phyloP scores from a whole-genome alignment of 208 protist species.

The Balamuthia mandrillaris region DNA sequence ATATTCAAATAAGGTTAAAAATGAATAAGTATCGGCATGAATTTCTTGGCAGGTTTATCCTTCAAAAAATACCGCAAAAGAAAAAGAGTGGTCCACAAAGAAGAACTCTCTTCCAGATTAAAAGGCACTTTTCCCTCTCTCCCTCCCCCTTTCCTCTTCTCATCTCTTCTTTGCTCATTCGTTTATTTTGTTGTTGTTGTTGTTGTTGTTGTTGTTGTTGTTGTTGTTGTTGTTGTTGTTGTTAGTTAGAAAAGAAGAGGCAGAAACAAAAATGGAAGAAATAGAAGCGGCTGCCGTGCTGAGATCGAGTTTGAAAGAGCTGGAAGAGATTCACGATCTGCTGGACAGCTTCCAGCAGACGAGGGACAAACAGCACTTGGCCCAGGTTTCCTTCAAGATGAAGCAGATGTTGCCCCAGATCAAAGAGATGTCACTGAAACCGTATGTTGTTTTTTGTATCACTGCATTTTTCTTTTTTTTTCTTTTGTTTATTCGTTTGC shows the following conservation, averaged over 20 bases:
- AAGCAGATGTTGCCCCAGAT: background rate
- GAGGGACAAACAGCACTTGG: background rate
- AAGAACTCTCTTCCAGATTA: too few species aligned
- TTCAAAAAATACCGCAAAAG: too few species aligned
- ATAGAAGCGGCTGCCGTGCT: background rate
- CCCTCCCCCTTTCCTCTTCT: too few species aligned
- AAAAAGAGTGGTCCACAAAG: too few species aligned
- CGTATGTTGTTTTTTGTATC: background rate
- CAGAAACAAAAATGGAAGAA: background rate
- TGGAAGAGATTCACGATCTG: background rate
- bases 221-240: too few species aligned
- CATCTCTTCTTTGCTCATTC: too few species aligned
- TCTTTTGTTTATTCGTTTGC: background rate
- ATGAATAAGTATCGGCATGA: too few species aligned
- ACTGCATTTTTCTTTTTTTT: background rate
- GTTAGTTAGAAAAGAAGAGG: background rate
- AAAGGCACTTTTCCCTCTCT: too few species aligned
- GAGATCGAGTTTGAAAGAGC: background rate
- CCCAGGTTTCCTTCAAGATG: conserved; percentile 24
- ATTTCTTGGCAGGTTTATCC: too few species aligned
- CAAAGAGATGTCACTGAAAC: background rate
- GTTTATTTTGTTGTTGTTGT: too few species aligned
- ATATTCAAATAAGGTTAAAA: too few species aligned
- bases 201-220: too few species aligned
- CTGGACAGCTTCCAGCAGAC: background rate